Evolutionary conservation across 2,329 filamentous ascomycete species (phyloP).

Genomic region (Phialophora verrucosa): DNA sequence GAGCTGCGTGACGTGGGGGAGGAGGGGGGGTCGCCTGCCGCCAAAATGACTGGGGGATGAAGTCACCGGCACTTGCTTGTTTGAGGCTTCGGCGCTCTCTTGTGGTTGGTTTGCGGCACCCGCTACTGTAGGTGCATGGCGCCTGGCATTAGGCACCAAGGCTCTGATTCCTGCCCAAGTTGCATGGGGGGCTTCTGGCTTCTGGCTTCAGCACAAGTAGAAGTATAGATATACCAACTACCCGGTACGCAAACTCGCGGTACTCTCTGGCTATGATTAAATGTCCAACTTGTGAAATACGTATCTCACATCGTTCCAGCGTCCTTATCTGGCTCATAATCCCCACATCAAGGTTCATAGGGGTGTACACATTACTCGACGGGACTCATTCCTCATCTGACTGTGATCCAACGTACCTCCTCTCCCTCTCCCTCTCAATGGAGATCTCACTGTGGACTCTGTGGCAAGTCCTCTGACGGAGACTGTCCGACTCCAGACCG

Average conservation of each 20-base stretch:
- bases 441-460: background rate
- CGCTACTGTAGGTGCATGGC: background rate
- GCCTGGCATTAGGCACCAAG: background rate
- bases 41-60: background rate
- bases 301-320: background rate
- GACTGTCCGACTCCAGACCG: constrained; percentile 1
- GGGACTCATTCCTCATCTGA: background rate
- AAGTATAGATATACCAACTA: too few relatives aligned
- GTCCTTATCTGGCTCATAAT: too few relatives aligned
- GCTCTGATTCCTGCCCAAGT: background rate
- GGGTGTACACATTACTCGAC: background rate
- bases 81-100: background rate
- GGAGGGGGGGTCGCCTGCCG: too few relatives aligned
- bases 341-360: background rate
- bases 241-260: background rate
- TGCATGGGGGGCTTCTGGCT: background rate
- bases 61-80: background rate
- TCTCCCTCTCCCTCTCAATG: background rate
- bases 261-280: background rate
- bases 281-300: background rate
- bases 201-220: too few relatives aligned
- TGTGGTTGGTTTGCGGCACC: background rate
- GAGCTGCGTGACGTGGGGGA: constrained; percentile 1
- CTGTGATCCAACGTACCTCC: background rate
- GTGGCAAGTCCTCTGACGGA: background rate